phyloP scores from a whole-genome alignment of 345 rosid species.

The Brassica cretica region DNA sequence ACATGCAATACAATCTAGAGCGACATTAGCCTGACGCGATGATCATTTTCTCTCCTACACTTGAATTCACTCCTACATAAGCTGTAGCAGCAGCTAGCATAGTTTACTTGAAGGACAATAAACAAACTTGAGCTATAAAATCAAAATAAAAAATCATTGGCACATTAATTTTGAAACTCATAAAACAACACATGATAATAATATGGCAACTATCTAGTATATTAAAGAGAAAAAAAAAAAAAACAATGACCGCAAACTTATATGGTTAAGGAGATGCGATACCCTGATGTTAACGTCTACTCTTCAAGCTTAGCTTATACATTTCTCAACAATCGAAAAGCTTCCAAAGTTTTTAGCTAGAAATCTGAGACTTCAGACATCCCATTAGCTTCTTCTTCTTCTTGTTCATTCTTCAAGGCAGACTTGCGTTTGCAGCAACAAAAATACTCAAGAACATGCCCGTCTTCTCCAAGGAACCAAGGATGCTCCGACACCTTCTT shows the following conservation, averaged over 20 bases:
- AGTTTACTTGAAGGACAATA: too few relatives aligned
- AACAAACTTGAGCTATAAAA: too few relatives aligned
- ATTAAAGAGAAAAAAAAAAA: background rate
- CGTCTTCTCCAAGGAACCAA: slow-evolving; percentile 79
- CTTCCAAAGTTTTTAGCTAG: slow-evolving; percentile 10
- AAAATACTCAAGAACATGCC: slow-evolving; percentile 56
- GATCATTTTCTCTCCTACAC: too few relatives aligned
- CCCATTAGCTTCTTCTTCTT: slow-evolving; percentile 40
- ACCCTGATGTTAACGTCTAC: background rate
- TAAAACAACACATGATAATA: slow-evolving; percentile 2
- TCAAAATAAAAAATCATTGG: background rate
- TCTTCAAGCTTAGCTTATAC: slow-evolving; percentile 18
- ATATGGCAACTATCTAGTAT: background rate
- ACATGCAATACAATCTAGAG: too few relatives aligned
- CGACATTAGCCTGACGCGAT: too few relatives aligned
- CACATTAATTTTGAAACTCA: background rate
- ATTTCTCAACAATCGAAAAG: slow-evolving; percentile 18
- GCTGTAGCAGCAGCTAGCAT: too few relatives aligned
- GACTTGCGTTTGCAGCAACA: slow-evolving; percentile 86
- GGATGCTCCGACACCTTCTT: slow-evolving; percentile 66
- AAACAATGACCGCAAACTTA: background rate
- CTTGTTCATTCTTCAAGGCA: slow-evolving; percentile 22
- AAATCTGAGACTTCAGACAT: slow-evolving; percentile 18
- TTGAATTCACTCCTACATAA: too few relatives aligned
- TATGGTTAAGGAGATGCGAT: background rate